Base-by-base conservation (phyloP, 148 eudicot genomes). In the Polygonum aviculare region DNA sequence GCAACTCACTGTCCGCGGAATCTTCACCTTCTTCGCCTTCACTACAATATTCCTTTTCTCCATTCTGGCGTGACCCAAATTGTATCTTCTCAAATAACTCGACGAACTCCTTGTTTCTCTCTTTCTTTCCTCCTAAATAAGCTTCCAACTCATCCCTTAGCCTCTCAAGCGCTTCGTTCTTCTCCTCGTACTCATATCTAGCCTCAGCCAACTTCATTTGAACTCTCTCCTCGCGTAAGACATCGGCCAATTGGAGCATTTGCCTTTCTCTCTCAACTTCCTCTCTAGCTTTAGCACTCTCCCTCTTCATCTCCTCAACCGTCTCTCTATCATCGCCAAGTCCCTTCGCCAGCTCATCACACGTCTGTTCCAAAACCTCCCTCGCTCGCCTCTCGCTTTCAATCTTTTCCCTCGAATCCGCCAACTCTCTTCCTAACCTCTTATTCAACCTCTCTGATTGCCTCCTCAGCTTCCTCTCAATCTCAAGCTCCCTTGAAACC, bases 211-310 rank as follows among this genome's bases (percentile, higher is more conserved):
- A 73, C 82, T 89, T 89, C 92, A 89, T 85, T 39, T 89, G 92
- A 19, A 89, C 90, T 12, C 90, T 83, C 77, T 89, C 92, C 78
- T 89, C 92, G 4, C 92, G 87, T 85, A 88, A 89, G 12, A 87
- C 87, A 78, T 89, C 92, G 5, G 92, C 92, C 83, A 89, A 81
- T 69, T 87, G 90, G 80, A 89, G 74, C 90, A 89, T 89, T 75
- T 82, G 84, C 81, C 88, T 85, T 78, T 89, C 92, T 22, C 85
- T 89, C 14, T 88, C 92, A 49, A 86, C 86, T 79, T 88, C 92
- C 76, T 88, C 87, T 6, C 80, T 75, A 40, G 83, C 65, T 65
- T 76, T 86, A 81, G 77, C 69, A 21, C 84, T 83, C 52, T 86
- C 92, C 72, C 83, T 85, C 78, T 80, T 87, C 44, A 86, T 52